A percentile compares a stretch with the other conserved stretches of the same genome.
phyloP scores from a whole-genome alignment of 2,329 filamentous ascomycete species.

The Fusarium piperis region DNA sequence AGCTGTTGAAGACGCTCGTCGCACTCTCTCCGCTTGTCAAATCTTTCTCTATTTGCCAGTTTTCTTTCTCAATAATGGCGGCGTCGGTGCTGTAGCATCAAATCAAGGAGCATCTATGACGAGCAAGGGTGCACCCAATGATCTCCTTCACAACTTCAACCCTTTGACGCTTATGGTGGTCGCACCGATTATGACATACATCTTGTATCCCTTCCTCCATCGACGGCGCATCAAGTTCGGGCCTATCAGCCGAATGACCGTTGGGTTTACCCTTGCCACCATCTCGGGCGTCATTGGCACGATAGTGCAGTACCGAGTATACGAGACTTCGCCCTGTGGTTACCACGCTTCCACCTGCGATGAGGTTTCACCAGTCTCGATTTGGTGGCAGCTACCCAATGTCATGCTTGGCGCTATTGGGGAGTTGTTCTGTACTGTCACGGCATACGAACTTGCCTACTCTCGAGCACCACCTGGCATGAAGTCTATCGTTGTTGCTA shows the following conservation, averaged over 20 bases:
- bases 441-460: constrained; percentile 53
- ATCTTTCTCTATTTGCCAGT: not conserved
- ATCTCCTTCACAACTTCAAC: constrained; percentile 69
- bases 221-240: constrained; percentile 63
- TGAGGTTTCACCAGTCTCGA: constrained; percentile 28
- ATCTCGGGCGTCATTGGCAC: constrained; percentile 65
- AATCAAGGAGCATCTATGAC: constrained; percentile 52
- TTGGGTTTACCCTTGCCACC: constrained; percentile 60
- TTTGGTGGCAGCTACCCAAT: constrained; percentile 37
- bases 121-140: constrained; percentile 65
- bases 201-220: constrained; percentile 66
- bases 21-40: not conserved
- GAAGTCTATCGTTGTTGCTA: constrained; percentile 60
- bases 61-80: not conserved
- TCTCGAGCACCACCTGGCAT: constrained; percentile 61
- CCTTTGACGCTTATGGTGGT: constrained; percentile 66
- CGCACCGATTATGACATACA: constrained; percentile 41
- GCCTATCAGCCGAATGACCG: constrained; percentile 65
- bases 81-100: constrained; percentile 33
- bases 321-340: constrained; percentile 62
- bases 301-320: constrained; percentile 65
- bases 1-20: not conserved
- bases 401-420: constrained; percentile 43
- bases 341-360: constrained; percentile 39
- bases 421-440: constrained; percentile 44